Evolutionary conservation across 1,139 yeast species (phyloP).

Genomic region (Groenewaldozyma sp.): DNA sequence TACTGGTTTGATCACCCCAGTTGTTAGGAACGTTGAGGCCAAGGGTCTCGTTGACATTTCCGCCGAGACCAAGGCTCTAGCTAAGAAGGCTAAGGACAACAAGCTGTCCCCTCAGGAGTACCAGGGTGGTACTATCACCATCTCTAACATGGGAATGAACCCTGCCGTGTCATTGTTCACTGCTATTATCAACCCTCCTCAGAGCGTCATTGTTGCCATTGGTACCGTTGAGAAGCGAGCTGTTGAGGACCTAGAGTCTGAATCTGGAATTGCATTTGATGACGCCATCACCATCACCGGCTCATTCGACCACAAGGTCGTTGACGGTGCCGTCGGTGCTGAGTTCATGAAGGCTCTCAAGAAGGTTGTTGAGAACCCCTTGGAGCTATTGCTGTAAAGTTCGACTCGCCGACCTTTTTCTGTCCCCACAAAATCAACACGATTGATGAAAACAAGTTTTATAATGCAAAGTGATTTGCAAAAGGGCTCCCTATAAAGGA

Average conservation of each 20-base stretch:
- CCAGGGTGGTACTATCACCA: slow-evolving; percentile 98
- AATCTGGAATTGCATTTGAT: slow-evolving; percentile 85
- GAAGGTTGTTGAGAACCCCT: slow-evolving; percentile 88
- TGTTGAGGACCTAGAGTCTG: slow-evolving; percentile 84
- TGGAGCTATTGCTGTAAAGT: slow-evolving; percentile 70
- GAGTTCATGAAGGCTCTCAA: slow-evolving; percentile 92
- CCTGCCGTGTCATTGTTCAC: slow-evolving; percentile 86
- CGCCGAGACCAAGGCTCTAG: slow-evolving; percentile 77
- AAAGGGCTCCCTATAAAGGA: too few relatives aligned
- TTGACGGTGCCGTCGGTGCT: slow-evolving; percentile 97
- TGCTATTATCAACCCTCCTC: slow-evolving; percentile 97
- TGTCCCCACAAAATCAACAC: neutral
- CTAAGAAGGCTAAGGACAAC: slow-evolving; percentile 91
- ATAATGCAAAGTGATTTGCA: too few relatives aligned
- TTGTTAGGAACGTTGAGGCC: slow-evolving; percentile 75
- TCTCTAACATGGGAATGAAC: slow-evolving; percentile 98
- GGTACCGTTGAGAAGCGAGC: slow-evolving; percentile 92
- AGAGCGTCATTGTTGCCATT: slow-evolving; percentile 84
- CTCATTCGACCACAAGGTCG: slow-evolving; percentile 94
- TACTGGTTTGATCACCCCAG: slow-evolving; percentile 94
- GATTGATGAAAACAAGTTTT: too few relatives aligned
- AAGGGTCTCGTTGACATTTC: slow-evolving; percentile 84
- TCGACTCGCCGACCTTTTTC: neutral
- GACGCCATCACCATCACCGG: slow-evolving; percentile 88
- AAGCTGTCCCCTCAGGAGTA: slow-evolving; percentile 91